These are phyloP conservation scores for Drechslera avenae DNA, from an alignment of 2,329 filamentous ascomycete species.

Conservation along the genomic window DNA sequence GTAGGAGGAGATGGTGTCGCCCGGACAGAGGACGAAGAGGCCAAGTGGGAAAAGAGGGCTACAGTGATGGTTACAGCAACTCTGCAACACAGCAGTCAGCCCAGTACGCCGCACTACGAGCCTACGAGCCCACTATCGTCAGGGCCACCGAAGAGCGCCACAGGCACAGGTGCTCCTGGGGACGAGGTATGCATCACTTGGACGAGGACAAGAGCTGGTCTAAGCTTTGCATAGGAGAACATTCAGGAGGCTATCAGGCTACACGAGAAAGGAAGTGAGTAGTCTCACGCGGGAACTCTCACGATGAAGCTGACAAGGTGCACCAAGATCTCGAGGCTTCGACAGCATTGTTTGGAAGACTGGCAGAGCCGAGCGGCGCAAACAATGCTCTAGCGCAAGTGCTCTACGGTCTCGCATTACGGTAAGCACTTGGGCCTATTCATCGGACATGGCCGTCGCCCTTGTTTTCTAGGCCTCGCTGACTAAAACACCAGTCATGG, in stretches of 20 bases:
- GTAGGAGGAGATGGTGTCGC: slow-evolving; percentile 60
- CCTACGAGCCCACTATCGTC: slow-evolving; percentile 21
- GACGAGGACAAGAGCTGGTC: slow-evolving; percentile 12
- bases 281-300: background rate
- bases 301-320: slow-evolving; percentile 20
- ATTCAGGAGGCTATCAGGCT: slow-evolving; percentile 96
- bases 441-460: slow-evolving; percentile 8
- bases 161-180: slow-evolving; percentile 43
- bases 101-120: slow-evolving; percentile 37
- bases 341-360: slow-evolving; percentile 80
- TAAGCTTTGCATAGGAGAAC: slow-evolving; percentile 53
- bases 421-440: slow-evolving; percentile 58
- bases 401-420: slow-evolving; percentile 87
- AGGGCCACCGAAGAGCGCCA: slow-evolving; percentile 13
- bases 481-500: slow-evolving; percentile 69
- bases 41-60: slow-evolving; percentile 89
- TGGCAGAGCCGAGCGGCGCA: slow-evolving; percentile 81
- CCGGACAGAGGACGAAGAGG: slow-evolving; percentile 54
- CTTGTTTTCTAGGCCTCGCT: slow-evolving; percentile 14
- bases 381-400: slow-evolving; percentile 97
- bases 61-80: slow-evolving; percentile 77
- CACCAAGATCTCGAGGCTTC: slow-evolving; percentile 69
- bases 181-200: slow-evolving; percentile 46
- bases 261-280: slow-evolving; percentile 75
- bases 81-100: slow-evolving; percentile 45